phyloP scores from a whole-genome alignment of 2,329 filamentous ascomycete genomes.

The Neocatenulostroma microsporum region DNA sequence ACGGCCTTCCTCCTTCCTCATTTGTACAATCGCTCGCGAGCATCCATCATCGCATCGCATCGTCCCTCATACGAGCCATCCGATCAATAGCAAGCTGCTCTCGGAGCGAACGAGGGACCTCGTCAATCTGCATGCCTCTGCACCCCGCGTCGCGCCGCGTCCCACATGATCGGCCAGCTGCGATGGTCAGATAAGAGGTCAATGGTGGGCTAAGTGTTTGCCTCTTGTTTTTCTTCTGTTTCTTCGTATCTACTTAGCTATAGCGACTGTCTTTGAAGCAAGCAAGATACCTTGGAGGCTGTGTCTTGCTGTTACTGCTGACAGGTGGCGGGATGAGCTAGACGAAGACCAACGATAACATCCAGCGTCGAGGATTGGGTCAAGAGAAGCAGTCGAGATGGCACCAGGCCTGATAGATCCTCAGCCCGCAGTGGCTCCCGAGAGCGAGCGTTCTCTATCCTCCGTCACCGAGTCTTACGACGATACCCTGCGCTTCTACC shows the following conservation, averaged over 20 bases:
- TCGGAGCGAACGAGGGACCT: no score
- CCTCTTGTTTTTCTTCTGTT: not conserved
- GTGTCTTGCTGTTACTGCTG: no score
- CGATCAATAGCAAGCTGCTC: no score
- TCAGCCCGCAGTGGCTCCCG: constrained; percentile 36
- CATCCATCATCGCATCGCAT: no score
- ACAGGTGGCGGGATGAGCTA: no score
- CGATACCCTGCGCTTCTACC: constrained; percentile 71
- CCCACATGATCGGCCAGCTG: constrained; percentile 6
- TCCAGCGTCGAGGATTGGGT: not conserved
- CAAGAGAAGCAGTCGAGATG: no score
- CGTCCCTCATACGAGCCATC: no score
- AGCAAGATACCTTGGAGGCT: no score
- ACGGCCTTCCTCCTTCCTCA: no score
- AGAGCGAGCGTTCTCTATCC: constrained; percentile 43
- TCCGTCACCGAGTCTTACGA: constrained; percentile 69
- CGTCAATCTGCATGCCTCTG: no score
- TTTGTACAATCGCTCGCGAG: no score
- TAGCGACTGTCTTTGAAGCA: no score
- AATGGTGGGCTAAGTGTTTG: not conserved
- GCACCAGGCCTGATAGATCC: constrained; percentile 50
- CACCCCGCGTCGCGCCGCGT: not conserved
- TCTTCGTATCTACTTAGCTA: not conserved
- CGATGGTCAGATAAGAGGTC: constrained; percentile 6
- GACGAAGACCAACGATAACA: not conserved